Percentiles rank a stretch among this genome's conserved stretches.
phyloP scores from a whole-genome alignment of 2,329 filamentous ascomycete species.

The Colletotrichum viniferum region DNA sequence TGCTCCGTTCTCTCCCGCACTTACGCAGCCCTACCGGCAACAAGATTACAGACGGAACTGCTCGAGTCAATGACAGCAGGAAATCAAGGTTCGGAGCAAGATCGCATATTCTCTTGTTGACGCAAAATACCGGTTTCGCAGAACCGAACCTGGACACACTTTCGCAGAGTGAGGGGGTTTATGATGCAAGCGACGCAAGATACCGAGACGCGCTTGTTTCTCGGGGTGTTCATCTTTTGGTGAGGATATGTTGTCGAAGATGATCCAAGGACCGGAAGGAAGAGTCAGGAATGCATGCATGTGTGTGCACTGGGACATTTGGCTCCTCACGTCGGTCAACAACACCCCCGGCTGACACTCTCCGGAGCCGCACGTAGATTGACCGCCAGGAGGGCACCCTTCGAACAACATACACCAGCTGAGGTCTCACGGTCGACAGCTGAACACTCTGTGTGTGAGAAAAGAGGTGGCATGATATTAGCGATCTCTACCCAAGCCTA shows the following conservation, averaged over 20 bases:
- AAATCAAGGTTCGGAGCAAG: background rate
- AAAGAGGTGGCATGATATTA: background rate
- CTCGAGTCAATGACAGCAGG: background rate
- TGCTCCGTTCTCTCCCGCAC: background rate
- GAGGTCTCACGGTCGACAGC: background rate
- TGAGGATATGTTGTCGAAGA: background rate
- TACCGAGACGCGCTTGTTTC: background rate
- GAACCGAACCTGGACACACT: background rate
- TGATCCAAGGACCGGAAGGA: background rate
- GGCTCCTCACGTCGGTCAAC: background rate
- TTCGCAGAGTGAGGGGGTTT: background rate
- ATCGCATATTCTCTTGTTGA: background rate
- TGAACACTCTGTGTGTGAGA: background rate
- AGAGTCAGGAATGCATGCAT: background rate
- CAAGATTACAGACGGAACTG: background rate
- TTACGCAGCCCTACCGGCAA: background rate
- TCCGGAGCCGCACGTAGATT: background rate
- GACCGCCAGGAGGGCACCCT: background rate
- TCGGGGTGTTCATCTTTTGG: background rate
- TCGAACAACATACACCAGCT: background rate
- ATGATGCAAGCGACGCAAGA: background rate
- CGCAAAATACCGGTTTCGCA: background rate
- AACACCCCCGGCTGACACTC: background rate
- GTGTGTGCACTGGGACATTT: background rate
- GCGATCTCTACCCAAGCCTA: background rate